Evolutionary conservation across 768 basidiomycete genomes (phyloP).

Genomic region (Tulasnella sp.): DNA sequence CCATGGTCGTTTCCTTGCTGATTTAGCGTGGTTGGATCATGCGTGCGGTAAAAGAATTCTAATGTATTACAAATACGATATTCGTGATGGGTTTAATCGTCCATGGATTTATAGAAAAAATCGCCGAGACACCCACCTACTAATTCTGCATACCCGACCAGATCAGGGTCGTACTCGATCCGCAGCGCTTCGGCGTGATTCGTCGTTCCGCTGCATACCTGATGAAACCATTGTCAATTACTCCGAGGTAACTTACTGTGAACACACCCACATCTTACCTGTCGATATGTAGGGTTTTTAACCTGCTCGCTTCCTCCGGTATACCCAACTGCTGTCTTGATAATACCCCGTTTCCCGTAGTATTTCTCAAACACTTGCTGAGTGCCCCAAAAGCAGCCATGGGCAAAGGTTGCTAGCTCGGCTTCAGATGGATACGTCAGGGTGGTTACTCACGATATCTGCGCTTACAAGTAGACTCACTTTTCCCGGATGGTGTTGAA

Average conservation of each 20-base stretch:
- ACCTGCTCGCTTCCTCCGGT: constrained; percentile 19
- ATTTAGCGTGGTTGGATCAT: constrained; percentile 79
- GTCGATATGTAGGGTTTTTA: constrained; percentile 44
- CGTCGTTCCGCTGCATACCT: constrained; percentile 74
- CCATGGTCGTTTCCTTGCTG: constrained; percentile 67
- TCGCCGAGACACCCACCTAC: constrained; percentile 46
- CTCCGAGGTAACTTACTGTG: too few relatives aligned
- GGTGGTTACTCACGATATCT: not conserved
- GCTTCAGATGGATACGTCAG: constrained; percentile 2
- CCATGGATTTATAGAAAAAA: not conserved
- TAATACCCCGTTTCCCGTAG: constrained; percentile 15
- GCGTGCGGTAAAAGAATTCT: constrained; percentile 93
- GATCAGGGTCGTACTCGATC: constrained; percentile 71
- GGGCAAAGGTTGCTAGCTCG: constrained; percentile 19
- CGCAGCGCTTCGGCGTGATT: constrained; percentile 80
- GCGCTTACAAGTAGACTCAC: not conserved
- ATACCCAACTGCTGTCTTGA: constrained; percentile 18
- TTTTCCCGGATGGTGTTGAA: constrained; percentile 9
- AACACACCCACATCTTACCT: too few relatives aligned
- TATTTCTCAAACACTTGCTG: constrained; percentile 17
- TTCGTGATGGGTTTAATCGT: not conserved
- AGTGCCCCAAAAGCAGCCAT: constrained; percentile 21
- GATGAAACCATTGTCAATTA: too few relatives aligned
- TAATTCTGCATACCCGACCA: constrained; percentile 71
- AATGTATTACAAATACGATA: constrained; percentile 5